Evolutionary conservation across 2,329 filamentous ascomycete genomes (phyloP).

Genomic region (Thielaviopsis ethacetica): DNA sequence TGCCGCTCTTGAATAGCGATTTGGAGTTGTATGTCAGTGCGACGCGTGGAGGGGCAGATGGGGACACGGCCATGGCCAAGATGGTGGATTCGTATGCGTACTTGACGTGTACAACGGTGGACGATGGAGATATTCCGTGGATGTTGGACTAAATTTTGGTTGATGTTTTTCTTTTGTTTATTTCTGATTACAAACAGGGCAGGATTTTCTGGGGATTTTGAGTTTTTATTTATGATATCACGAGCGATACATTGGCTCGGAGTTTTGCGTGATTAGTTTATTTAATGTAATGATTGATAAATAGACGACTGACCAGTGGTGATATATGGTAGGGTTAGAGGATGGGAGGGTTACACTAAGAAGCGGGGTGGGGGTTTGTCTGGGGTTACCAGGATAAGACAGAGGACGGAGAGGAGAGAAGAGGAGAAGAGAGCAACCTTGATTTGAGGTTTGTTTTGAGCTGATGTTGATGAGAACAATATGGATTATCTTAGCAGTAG

Average conservation of each 20-base stretch:
- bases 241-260: not conserved
- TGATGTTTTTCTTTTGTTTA: constrained; percentile 3
- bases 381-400: not conserved
- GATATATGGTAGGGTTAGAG: not conserved
- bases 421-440: not conserved
- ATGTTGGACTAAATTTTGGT: constrained; percentile 16
- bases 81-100: constrained; percentile 29
- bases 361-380: not conserved
- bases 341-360: not conserved
- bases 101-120: constrained; percentile 33
- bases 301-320: too few relatives aligned
- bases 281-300: not conserved
- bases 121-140: constrained; percentile 36
- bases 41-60: constrained; percentile 21
- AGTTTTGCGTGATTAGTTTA: not conserved
- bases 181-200: not conserved
- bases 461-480: too few relatives aligned
- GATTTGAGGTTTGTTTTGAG: not conserved
- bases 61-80: constrained; percentile 18
- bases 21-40: constrained; percentile 59
- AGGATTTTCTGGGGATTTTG: not conserved
- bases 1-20: constrained; percentile 70
- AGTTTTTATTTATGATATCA: constrained; percentile 6
- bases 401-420: not conserved
- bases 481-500: too few relatives aligned